A percentile compares a stretch with the other conserved stretches of the same genome.
phyloP scores from a whole-genome alignment of 2,329 filamentous ascomycete species.

The Penicillium sp. region DNA sequence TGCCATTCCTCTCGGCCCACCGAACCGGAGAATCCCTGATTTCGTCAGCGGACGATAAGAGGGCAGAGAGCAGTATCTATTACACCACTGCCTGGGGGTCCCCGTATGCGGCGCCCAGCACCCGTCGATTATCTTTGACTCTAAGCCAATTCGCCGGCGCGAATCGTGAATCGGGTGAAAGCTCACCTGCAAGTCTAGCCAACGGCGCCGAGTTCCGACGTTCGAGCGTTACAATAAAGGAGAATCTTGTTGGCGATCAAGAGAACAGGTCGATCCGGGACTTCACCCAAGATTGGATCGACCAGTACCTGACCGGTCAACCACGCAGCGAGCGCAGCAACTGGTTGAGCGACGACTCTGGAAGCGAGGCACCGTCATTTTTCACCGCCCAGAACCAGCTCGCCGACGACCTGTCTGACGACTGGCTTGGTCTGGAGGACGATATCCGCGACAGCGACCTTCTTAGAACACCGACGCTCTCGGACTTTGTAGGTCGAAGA shows the following conservation, averaged over 20 bases:
- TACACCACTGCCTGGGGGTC: conserved; percentile 87
- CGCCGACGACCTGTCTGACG: conserved; percentile 41
- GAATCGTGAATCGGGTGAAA: conserved; percentile 31
- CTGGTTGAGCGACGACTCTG: conserved; percentile 77
- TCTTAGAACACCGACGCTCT: conserved; percentile 39
- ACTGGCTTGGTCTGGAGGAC: conserved; percentile 43
- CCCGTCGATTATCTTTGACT: conserved; percentile 39
- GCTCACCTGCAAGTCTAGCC: conserved; percentile 32
- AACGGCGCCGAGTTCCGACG: conserved; percentile 27
- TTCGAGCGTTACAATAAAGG: conserved; percentile 27
- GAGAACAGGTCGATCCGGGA: conserved; percentile 45
- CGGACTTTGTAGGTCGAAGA: conserved; percentile 33
- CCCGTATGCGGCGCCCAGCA: conserved; percentile 67
- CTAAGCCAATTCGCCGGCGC: conserved; percentile 46
- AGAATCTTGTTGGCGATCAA: conserved; percentile 23
- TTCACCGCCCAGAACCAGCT: conserved; percentile 41
- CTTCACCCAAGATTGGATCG: conserved; percentile 80
- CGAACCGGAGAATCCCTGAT: conserved; percentile 34
- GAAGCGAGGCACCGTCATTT: conserved; percentile 67
- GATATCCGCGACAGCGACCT: conserved; percentile 37
- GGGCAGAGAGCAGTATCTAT: conserved; percentile 50
- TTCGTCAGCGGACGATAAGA: conserved; percentile 41
- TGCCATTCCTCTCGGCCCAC: conserved; percentile 32
- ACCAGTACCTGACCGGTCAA: conserved; percentile 71
- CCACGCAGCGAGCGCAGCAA: conserved; percentile 66